Base-by-base conservation (phyloP, 352 stramenopile species). In the Globisporangium rhizosaccharum region DNA sequence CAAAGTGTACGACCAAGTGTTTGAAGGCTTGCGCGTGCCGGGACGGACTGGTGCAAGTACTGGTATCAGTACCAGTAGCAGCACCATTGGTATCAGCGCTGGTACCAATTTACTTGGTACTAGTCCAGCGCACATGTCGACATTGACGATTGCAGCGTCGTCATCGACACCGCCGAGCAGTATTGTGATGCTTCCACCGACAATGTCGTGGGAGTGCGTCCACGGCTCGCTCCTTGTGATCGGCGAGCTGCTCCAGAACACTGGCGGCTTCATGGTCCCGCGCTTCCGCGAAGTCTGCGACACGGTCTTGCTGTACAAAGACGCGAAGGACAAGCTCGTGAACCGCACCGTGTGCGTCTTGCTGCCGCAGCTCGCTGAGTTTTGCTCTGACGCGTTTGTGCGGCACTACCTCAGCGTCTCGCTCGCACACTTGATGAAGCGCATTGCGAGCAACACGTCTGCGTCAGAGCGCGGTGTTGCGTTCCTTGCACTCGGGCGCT, bases 211-310 rank as follows among this genome's bases (percentile, higher is more conserved):
- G 83, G 83, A 91, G 51, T 84, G 75, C 41, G 81, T 92, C 0
- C 97, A 99, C 66, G 97, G 97, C 12, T 98, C 95, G 8, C 72
- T 99, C 23, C 72, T 99, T 0, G 90, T 97, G 10, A 91, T 99
- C 25, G 83, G 85, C 30, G 92, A 98, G 54, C 84, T 99, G 59
- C 76, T 99, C 33, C 77, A 96, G 11, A 89, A 98, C 66, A 97
- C 96, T 5, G 84, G 93, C 1, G 71, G 83, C n/a, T 99, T 99
- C 68, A 98, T 99, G 85, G 75, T 98, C 33, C 96, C 97, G 9
- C 84, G 97, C 7, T 99, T 98, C 68, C 92, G 96, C 56, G 94
- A 98, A 81, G 82, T 98, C 20, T 98, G 96, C 56, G 78, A 93
- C 48, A 97, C 90, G 7, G 92, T 99, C 2, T 63, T 99, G 48